Conservation (phyloP, 2,329 filamentous ascomycete genomes). For the Colletotrichum musicola region DNA sequence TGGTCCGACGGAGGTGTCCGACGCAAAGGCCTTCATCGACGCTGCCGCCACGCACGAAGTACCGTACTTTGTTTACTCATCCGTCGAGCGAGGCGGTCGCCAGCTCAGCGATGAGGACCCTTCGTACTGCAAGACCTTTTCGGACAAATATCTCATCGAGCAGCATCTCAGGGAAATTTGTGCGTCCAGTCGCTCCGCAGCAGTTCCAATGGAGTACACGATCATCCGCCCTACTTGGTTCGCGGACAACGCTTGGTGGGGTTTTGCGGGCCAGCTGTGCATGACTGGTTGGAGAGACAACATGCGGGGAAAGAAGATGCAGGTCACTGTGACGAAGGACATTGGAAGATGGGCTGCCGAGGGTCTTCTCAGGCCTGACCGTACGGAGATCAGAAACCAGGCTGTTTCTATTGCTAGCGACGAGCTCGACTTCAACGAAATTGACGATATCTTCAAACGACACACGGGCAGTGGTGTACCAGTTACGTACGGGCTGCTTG, state of each 20-base stretch:
- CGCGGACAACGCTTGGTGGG: slow-evolving; percentile 44
- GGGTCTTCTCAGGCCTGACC: slow-evolving; percentile 39
- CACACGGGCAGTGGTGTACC: not conserved
- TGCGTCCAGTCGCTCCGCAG: not conserved
- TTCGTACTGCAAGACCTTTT: slow-evolving; percentile 36
- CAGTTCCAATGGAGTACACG: slow-evolving; percentile 43
- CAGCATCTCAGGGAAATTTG: not conserved
- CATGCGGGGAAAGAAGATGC: slow-evolving; percentile 44
- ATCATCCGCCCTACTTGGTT: slow-evolving; percentile 48
- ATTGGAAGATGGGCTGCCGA: slow-evolving; percentile 44
- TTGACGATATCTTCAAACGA: slow-evolving; percentile 30
- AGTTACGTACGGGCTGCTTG: not conserved
- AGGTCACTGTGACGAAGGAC: slow-evolving; percentile 43
- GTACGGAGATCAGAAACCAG: slow-evolving; percentile 40
- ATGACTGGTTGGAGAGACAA: slow-evolving; percentile 46
- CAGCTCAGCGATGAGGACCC: slow-evolving; percentile 59
- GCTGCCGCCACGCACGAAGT: slow-evolving; percentile 62
- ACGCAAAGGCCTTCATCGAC: slow-evolving; percentile 67
- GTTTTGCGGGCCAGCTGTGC: slow-evolving; percentile 43
- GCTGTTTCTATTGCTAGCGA: slow-evolving; percentile 44
- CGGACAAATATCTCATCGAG: not conserved
- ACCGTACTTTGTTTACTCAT: slow-evolving; percentile 71
- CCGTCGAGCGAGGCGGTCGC: slow-evolving; percentile 73
- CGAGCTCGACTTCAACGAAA: slow-evolving; percentile 42
- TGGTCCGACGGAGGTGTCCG: slow-evolving; percentile 54